Evolutionary conservation across 805 yeast genomes (phyloP), one percentile per base, ranked within the genome.

Genomic region (Candida rishiriensis): DNA sequence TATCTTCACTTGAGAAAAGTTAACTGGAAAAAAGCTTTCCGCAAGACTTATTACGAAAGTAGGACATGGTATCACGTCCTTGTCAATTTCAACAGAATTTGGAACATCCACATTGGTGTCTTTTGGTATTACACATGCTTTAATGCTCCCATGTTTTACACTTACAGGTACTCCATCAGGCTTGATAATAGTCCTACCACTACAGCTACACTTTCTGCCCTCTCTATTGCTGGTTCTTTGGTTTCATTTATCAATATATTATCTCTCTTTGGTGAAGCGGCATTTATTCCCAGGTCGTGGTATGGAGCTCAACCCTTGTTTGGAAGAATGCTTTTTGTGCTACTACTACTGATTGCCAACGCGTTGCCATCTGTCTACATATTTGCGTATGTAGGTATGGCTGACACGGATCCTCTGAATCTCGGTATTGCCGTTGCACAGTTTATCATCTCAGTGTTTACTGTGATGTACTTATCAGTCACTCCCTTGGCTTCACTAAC

Each of bases 71-170:
- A 78, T 46, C 96, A 87, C 64, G 73, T 79, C 31, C 53, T 84
- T 21, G 74, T 82, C 18, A 85, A 87, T 59, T 87, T 87, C 64
- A 84, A 83, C 61, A 68, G 96, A 44, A 78, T 85, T 42, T 85
- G 91, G 90, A 80, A 84, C 42, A 76, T 86, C 40, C 96, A 87
- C 57, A 68, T 81, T 34, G 71, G 87, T 1, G 68, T 80, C 30
- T 87, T 84, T 60, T 87, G 96, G 96, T 77, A 79, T 45, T 87
- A 80, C 57, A 83, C 89, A 0, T 60, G 82, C 36, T 76, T 75
- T 58, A 85, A 87, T 58, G 70, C 89, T 0, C 81, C 86, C 1
- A 74, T 85, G 0, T 66, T 87, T 28, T 86, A 83, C 60, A 82
- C 88, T 0, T 64, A 65, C 33, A 65, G 76, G 42, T 85, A 83